Evolutionary conservation across 2,329 filamentous ascomycete genomes (phyloP), one percentile per base, ranked within the genome.

Genomic region (Botryotinia calthae): DNA sequence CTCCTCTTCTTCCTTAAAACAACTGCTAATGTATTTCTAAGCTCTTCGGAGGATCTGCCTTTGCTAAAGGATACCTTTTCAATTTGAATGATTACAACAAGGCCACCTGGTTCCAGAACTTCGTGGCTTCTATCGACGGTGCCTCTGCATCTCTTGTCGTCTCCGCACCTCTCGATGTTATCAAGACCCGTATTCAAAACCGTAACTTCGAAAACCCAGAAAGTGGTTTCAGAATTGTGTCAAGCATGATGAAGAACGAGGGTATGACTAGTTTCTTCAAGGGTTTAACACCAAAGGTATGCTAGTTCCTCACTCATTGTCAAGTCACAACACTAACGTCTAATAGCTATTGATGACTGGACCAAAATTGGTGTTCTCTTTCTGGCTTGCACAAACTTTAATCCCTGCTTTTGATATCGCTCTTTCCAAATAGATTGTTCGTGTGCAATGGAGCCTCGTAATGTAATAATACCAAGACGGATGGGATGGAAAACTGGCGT

Each of bases 151-250:
- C 95, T n/a, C 88, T 99, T 64, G 84, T 99, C 66, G 95, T 99
- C 67, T 98, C 95, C n/a, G 95, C 95, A 37, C 95, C 95, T 42
- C 88, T 98, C 74, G 95, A 98, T 81, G 95, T 98, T 78, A 96
- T 98, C 88, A 98, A 98, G 89, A 98, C 95, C 74, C 90, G 95
- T 80, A 97, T 98, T 79, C 95, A 98, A 85, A 98, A 98, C 88
- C 90, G 93, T 81, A 98, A 99, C 87, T 99, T 99, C 80, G 96
- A 99, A 76, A 96, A 97, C 86, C 95, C 95, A 74, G 94, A 98
- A 86, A 92, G 92, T 78, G 96, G 96, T 61, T 94, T 97, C 88
- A 89, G 90, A 80, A 98, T 99, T 79, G 85, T 99, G 75, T 88
- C 90, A 76, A 97, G 94, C 82, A 99, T 99, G 96, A 89, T 93